These are phyloP conservation scores for Solanum piurae DNA, from an alignment of 257 asterid species.

Conservation along the genomic window DNA sequence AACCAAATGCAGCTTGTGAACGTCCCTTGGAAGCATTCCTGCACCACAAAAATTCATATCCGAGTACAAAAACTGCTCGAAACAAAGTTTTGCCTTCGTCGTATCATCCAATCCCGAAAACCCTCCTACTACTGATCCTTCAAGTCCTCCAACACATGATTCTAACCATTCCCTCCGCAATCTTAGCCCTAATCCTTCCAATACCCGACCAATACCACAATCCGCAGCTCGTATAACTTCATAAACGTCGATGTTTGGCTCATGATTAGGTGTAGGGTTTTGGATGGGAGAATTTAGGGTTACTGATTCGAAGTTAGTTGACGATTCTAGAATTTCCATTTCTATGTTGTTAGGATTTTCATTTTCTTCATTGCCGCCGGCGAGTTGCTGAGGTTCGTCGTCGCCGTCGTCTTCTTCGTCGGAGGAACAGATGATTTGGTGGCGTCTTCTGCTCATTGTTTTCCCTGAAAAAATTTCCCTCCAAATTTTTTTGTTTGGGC, in stretches of 20 bases:
- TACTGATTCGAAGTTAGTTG: constrained; percentile 45
- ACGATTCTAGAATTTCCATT: constrained; percentile 2
- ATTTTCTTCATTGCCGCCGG: constrained; percentile 13
- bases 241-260: background rate
- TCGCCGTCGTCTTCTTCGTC: constrained; percentile 53
- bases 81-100: constrained; percentile 70
- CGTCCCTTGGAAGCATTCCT: constrained; percentile 64
- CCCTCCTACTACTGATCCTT: constrained; percentile 24
- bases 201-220: constrained; percentile 32
- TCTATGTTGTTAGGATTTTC: constrained; percentile 29
- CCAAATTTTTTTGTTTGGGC: constrained; percentile 4
- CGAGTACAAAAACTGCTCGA: constrained; percentile 54
- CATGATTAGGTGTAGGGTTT: constrained; percentile 1
- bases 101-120: constrained; percentile 42
- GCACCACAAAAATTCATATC: constrained; percentile 79
- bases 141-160: constrained; percentile 50
- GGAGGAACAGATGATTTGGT: constrained; percentile 41
- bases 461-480: constrained; percentile 22
- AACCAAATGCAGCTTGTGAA: constrained; percentile 46
- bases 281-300: constrained; percentile 40
- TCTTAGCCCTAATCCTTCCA: constrained; percentile 51
- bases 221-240: background rate
- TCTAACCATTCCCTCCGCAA: constrained; percentile 66
- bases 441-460: constrained; percentile 51
- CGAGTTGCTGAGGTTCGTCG: constrained; percentile 16